These are phyloP conservation scores for Avena insularis DNA, from an alignment of 176 grass and related monocot genomes.

Conservation along the genomic window DNA sequence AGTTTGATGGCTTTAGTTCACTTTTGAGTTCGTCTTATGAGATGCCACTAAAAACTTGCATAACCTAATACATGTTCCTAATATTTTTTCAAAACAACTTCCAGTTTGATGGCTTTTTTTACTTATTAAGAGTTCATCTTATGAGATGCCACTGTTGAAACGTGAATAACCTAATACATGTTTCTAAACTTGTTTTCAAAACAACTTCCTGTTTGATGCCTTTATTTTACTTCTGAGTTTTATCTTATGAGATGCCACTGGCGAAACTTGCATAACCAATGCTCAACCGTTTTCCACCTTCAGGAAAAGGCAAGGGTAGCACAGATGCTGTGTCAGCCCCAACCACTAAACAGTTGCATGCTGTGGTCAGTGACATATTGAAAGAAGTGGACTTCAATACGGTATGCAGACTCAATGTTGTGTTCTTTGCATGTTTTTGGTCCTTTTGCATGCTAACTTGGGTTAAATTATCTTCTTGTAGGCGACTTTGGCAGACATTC, in stretches of 20 bases:
- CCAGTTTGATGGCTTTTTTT: too few relatives aligned
- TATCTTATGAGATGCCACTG: not conserved
- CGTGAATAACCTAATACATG: not conserved
- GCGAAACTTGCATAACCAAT: not conserved
- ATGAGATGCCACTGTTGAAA: not conserved
- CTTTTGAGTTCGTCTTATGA: too few relatives aligned
- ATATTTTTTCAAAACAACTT: too few relatives aligned
- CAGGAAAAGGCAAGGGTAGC: constrained; percentile 77
- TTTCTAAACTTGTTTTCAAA: not conserved
- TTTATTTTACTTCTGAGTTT: not conserved
- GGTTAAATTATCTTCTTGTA: constrained; percentile 35
- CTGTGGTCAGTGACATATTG: constrained; percentile 81
- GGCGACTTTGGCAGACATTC: constrained; percentile 97
- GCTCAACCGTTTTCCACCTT: not conserved
- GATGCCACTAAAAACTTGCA: too few relatives aligned
- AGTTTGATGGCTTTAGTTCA: too few relatives aligned
- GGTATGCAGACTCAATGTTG: constrained; percentile 43
- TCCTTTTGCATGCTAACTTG: constrained; percentile 1
- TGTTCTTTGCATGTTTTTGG: constrained; percentile 23
- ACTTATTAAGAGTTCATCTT: not conserved
- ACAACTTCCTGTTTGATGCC: not conserved
- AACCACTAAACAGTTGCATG: constrained; percentile 76
- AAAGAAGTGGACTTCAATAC: constrained; percentile 99
- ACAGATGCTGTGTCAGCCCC: constrained; percentile 54
- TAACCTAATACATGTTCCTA: too few relatives aligned